Base-by-base conservation (phyloP, 176 grass and related monocot genomes). In the Chloris gayana region DNA sequence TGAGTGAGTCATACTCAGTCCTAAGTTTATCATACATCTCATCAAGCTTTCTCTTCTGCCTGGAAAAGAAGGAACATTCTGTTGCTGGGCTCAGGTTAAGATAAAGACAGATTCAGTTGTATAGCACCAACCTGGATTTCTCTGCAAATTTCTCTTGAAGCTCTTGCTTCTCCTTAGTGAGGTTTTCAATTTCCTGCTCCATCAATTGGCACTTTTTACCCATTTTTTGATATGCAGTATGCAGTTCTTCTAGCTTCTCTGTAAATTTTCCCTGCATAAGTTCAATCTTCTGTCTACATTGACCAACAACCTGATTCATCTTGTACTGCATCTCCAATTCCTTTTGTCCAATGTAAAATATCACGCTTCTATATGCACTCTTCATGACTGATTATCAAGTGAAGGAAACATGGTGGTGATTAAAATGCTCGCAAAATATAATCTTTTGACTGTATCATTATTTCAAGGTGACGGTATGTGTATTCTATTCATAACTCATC, bases 291-390 rank as follows among this genome's bases (percentile, higher is more conserved):
- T 92, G 92, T 63, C 77, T 84, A 73, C 90, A 94, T 67, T 98
- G 95, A 58, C 85, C 70, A 70, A 91, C 78, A 69, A 92, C 82
- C 74, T 76, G 94, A 74, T 94, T 94, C 81, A 92, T 89, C 76
- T 91, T 98, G 80, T 87, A 92, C 71, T 98, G 85, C 95, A 98
- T 91, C 85, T 93, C 90, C 46, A 98, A 80, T 47, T 98, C 92
- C 80, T 98, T 92, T 81, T 98, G 95, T 45, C 95, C 92, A 57
- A 87, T 89, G 62, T 91, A 92, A 86, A 94, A 98, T 88, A 94
- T 89, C 37, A 98, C 80, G 59, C 95, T 94, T 87, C 74, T 90
- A 75, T 89, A 92, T 64, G 74, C 84, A 81, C 78, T 94, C 82
- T 98, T 94, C 95, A 98, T 91, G 39, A 94, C 95, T 92, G 85